Percentiles rank a stretch among this genome's conserved stretches.
Evolutionary conservation across 2,329 filamentous ascomycete genomes (phyloP).

Genomic region (Ilyonectria sp.): DNA sequence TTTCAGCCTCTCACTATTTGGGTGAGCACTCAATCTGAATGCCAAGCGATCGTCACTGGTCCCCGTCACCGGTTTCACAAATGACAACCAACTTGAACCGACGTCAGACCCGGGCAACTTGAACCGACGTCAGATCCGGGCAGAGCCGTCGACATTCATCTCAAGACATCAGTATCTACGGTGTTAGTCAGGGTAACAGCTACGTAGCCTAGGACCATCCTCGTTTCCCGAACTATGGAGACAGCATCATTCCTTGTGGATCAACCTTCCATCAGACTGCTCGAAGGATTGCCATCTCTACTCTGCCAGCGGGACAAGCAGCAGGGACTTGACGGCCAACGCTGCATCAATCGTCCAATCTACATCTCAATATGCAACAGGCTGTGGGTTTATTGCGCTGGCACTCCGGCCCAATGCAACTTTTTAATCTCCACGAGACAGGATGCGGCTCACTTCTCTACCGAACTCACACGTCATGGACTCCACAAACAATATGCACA

Average conservation of each 20-base stretch:
- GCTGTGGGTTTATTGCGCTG: neutral
- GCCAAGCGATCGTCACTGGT: slow-evolving; percentile 14
- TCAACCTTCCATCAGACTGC: neutral
- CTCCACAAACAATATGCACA: neutral
- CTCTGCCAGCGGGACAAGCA: neutral
- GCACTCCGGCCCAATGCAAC: neutral
- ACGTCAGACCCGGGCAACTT: neutral
- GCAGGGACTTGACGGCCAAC: neutral
- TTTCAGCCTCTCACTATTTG: neutral
- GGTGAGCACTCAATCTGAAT: slow-evolving; percentile 24
- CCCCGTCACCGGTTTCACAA: neutral
- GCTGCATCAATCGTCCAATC: slow-evolving; percentile 3
- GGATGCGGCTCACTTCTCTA: neutral
- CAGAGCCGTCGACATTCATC: neutral
- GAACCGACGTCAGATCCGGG: neutral
- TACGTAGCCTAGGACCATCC: slow-evolving; percentile 1
- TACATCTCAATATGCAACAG: slow-evolving; percentile 24
- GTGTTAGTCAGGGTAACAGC: too few relatives aligned
- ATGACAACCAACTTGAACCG: slow-evolving; percentile 10
- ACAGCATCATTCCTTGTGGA: slow-evolving; percentile 9
- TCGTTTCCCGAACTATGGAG: slow-evolving; percentile 13
- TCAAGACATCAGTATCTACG: slow-evolving; percentile 15
- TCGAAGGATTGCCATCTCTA: neutral
- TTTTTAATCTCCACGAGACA: neutral
- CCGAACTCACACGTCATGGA: neutral